Base-by-base conservation (phyloP, 768 basidiomycete species). In the Mycena vulgaris region DNA sequence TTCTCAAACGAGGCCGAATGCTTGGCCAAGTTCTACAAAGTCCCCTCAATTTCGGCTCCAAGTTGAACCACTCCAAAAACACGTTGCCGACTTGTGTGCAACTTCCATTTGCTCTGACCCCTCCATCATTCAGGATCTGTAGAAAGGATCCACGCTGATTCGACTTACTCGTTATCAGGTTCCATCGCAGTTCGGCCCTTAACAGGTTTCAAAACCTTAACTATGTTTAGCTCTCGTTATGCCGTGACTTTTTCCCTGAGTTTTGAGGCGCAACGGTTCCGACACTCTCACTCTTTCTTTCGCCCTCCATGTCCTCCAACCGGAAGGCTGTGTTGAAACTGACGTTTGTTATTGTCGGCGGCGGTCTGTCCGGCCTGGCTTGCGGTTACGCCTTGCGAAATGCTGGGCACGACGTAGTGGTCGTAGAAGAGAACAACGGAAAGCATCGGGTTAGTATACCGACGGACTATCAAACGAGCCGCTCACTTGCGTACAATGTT, bases 281-380 rank as follows among this genome's bases (percentile, higher is more conserved):
- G 21, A 1, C 45, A 11, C n/a, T 14, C 17, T 65, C 55, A 10
- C 33, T 56, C 35, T 57, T 48, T 16, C 10, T 49, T 52, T 21
- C 49, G 9, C 30, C 42, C 53, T 30, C 31, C 64, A 65, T 65
- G 64, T 52, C 64, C 13, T 1, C 25, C 33, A 31, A 56, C 11
- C n/a, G 21, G 31, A 23, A 49, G 39, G 42, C 45, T 14, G 5
- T 47, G 16, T 21, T 66, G 25, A 39, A 25, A 53, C 78, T 84
- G 77, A 81, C 81, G 63, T 75, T 80, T 30, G 73, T 84, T 35
- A 76, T 84, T 60, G 69, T 84, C 27, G 83, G 81, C 5, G 81
- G 77, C 14, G 81, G 81, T 1, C 77, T 83, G 58, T 78, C 78
- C 16, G 82, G 82, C 21, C 77, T 84, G 5, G 72, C 79, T 6